Conservation (phyloP, 257 asterid genomes). For the Schizonepeta tenuifolia region DNA sequence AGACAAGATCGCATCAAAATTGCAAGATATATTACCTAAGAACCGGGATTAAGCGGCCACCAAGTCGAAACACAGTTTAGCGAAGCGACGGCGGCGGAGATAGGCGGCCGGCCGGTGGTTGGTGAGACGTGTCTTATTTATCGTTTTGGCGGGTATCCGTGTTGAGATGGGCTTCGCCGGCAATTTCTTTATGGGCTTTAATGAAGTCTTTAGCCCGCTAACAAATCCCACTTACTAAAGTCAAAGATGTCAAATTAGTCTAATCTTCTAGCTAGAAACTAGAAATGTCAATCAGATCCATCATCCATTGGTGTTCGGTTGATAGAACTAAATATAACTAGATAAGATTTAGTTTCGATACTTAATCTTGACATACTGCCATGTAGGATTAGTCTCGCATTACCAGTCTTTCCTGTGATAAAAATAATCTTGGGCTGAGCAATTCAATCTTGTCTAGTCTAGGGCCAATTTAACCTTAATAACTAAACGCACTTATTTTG, state of each 20-base stretch:
- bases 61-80: background rate
- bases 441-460: too few species aligned
- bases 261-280: too few species aligned
- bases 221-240: background rate
- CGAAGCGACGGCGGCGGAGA: slow-evolving; percentile 26
- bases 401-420: too few species aligned
- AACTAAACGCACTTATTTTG: too few species aligned
- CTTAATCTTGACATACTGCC: too few species aligned
- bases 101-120: slow-evolving; percentile 26
- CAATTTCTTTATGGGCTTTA: background rate
- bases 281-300: too few species aligned
- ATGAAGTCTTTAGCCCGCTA: background rate
- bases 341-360: too few species aligned
- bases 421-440: too few species aligned
- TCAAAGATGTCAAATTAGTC: background rate
- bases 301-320: too few species aligned
- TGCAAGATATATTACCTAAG: slow-evolving; percentile 18
- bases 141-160: background rate
- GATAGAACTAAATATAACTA: too few species aligned
- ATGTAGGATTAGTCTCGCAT: too few species aligned
- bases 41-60: background rate
- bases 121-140: slow-evolving; percentile 30
- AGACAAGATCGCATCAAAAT: slow-evolving; percentile 7
- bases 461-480: too few species aligned
- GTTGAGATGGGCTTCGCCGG: slow-evolving; percentile 15